phyloP scores from a whole-genome alignment of 345 rosid genomes.

The Conringia planisiliqua region DNA sequence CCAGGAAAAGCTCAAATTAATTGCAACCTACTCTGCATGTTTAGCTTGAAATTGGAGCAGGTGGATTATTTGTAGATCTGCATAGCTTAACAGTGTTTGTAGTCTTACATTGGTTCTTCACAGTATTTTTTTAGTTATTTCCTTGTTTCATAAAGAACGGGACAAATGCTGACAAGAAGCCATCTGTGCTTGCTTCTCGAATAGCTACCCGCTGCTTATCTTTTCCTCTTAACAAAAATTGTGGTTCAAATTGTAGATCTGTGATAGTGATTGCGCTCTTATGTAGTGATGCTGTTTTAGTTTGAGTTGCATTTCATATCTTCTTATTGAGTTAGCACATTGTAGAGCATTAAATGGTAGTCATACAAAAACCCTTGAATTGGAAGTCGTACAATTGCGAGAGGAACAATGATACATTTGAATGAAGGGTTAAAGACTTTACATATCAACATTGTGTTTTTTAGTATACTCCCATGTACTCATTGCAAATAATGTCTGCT shows the following conservation, averaged over 20 bases:
- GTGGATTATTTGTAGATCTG: neutral
- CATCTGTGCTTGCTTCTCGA: slow-evolving; percentile 5
- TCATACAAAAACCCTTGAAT: neutral
- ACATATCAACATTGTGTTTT: neutral
- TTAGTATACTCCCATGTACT: neutral
- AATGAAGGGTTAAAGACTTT: slow-evolving; percentile 7
- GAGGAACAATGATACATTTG: slow-evolving; percentile 10
- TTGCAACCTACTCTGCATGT: slow-evolving; percentile 14
- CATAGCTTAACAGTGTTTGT: neutral
- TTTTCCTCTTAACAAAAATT: neutral
- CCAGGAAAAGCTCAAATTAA: slow-evolving; percentile 3
- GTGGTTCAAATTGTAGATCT: neutral
- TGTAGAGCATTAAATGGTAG: slow-evolving; percentile 9
- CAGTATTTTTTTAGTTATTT: neutral
- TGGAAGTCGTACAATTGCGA: neutral
- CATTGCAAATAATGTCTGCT: slow-evolving; percentile 1
- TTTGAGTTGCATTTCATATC: slow-evolving; percentile 15
- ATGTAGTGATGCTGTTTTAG: neutral
- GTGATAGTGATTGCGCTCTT: slow-evolving; percentile 1
- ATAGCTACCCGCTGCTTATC: neutral
- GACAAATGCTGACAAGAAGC: slow-evolving; percentile 1
- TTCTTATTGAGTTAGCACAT: neutral
- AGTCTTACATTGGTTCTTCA: neutral
- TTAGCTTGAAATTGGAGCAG: neutral
- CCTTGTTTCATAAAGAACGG: neutral